phyloP scores from a whole-genome alignment of 1,284 basidiomycete species.

The Rhodofomes roseus region DNA sequence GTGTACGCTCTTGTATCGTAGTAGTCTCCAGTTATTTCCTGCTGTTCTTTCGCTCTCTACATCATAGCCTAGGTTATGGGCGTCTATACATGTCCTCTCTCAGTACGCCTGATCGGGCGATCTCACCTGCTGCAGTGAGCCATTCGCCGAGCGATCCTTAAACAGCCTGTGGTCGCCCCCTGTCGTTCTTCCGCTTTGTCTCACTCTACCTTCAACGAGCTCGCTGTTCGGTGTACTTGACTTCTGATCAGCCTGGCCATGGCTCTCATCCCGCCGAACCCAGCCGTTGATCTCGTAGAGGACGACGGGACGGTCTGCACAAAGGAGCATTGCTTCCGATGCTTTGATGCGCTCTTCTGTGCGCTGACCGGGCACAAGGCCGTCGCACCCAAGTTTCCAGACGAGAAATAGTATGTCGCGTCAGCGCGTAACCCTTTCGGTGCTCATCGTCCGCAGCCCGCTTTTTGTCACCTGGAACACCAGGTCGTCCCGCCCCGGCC shows the following conservation, averaged over 20 bases:
- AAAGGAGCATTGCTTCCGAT: constrained; percentile 73
- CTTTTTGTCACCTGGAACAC: constrained; percentile 98
- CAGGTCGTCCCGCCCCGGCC: constrained; percentile 52
- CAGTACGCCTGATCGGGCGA: not conserved
- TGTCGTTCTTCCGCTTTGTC: constrained; percentile 16
- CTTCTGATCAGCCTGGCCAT: constrained; percentile 29
- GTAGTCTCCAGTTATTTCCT: not conserved
- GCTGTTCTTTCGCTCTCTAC: not conserved
- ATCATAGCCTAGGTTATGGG: not conserved
- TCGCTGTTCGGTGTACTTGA: not conserved
- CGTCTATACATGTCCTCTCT: not conserved
- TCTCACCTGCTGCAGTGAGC: not conserved
- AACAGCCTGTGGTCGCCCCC: not conserved
- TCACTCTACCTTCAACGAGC: constrained; percentile 12
- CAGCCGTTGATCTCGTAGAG: constrained; percentile 28
- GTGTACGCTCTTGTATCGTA: constrained; percentile 6
- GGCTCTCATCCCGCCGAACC: constrained; percentile 46
- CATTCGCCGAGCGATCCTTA: not conserved
- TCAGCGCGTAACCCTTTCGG: not conserved
- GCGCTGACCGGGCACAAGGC: constrained; percentile 53
- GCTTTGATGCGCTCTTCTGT: constrained; percentile 78
- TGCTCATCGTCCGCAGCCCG: constrained; percentile 50
- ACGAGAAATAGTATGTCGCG: constrained; percentile 68
- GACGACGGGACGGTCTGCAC: constrained; percentile 48
- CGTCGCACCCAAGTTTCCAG: constrained; percentile 54